Percentiles rank a stretch among this genome's conserved stretches.
Conservation (phyloP, 2,329 filamentous ascomycete genomes). For the Blastomyces parvus region DNA sequence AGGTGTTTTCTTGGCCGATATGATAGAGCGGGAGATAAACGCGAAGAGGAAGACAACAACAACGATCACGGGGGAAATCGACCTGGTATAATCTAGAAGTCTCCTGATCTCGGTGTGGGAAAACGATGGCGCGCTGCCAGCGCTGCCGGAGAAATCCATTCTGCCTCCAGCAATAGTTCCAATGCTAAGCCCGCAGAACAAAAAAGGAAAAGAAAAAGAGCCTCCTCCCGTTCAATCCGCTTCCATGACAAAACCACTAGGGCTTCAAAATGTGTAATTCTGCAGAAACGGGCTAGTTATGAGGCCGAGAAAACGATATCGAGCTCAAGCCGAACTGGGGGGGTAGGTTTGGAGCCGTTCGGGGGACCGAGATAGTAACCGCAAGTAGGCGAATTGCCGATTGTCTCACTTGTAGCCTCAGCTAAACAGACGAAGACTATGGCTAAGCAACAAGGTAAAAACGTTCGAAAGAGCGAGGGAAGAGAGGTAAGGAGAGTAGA, state of each 20-base stretch:
- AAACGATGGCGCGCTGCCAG: slow-evolving; percentile 13
- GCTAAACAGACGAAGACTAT: not conserved
- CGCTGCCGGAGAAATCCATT: slow-evolving; percentile 10
- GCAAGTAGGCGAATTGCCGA: not conserved
- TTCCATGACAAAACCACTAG: slow-evolving; percentile 13
- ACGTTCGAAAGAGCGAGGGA: not conserved
- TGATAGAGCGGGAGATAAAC: slow-evolving; percentile 53
- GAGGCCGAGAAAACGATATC: not conserved
- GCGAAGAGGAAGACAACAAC: slow-evolving; percentile 54
- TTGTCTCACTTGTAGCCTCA: not conserved
- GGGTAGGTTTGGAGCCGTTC: not conserved
- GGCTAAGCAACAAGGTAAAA: too few species aligned
- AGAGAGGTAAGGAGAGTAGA: not conserved
- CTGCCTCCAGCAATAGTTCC: slow-evolving; percentile 17
- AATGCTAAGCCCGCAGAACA: not conserved
- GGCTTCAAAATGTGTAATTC: not conserved
- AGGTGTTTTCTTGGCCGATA: slow-evolving; percentile 42
- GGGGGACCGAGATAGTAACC: not conserved
- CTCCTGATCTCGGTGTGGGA: slow-evolving; percentile 34
- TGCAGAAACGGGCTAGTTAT: not conserved
- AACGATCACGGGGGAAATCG: slow-evolving; percentile 54
- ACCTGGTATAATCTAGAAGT: slow-evolving; percentile 43
- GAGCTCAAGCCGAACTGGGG: not conserved
- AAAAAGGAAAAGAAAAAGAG: not conserved
- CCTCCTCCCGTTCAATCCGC: slow-evolving; percentile 8